Evolutionary conservation across 805 yeast species (phyloP), one percentile per base, ranked within the genome.

Genomic region (Yarrowia hollandica): DNA sequence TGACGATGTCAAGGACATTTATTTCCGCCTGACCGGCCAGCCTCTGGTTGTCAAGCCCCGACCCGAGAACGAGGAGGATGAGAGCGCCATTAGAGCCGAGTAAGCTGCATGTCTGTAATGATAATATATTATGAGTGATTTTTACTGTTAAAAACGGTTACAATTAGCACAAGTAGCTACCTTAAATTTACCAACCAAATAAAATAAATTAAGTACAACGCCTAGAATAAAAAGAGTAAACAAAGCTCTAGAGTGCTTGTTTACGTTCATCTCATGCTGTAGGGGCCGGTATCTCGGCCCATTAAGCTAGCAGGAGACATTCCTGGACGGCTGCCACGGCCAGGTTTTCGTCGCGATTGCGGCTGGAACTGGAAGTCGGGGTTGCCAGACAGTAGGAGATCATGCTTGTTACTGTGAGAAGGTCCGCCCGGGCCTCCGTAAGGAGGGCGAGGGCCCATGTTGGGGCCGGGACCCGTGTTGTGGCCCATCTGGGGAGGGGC

Each of bases 1-100:
- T 35, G 98, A 94, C 71, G 98, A 94, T 72, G 96, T 94, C 66
- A 90, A 90, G 74, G 97, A 92, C 72, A 80, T 94, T 58, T 94
- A 94, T 73, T 85, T 85, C 73, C 83, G 98, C 72, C 85, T 94
- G 64, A 88, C 88, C 30, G 98, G 98, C 54, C 88, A 89, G 72
- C 96, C 96, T 16, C 80, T 94, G 67, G 95, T 88, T 21, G 80
- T 91, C 65, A 85, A 90, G 76, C 81, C 87, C 71, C 84, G 96
- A 70, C 78, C 83, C 44, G 75, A 81, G 25, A 88, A 84, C 61
- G 88, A 83, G 37, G 63, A 62, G 50, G 59, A 55, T 30, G 59
- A 55, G 55, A 48, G 55, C 30, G 55, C 55, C n/a, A 48, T 48
- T 48, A 48, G 55, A 48, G 55, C 55, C 39, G 55, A 48, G 55